Conservation (phyloP, 1,284 basidiomycete species). For the Cryptococcus sp. region DNA sequence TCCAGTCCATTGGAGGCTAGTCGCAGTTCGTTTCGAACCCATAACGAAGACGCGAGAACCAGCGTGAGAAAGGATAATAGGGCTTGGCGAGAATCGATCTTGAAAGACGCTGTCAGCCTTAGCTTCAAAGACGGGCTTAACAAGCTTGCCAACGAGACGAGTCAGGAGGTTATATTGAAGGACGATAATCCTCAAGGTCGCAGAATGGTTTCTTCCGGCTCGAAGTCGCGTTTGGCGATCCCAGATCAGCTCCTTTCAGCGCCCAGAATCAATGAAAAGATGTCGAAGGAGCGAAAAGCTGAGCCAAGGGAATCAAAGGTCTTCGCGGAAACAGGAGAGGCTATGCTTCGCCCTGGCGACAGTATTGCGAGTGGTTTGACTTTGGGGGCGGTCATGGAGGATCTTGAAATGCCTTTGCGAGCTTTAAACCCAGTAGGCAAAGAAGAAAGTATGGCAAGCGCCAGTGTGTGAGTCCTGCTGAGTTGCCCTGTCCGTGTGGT, state of each 20-base stretch:
- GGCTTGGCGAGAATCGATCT: constrained; percentile 21
- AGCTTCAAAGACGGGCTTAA: constrained; percentile 6
- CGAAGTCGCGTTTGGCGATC: constrained; percentile 17
- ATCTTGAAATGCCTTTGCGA: not conserved
- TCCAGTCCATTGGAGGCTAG: constrained; percentile 18
- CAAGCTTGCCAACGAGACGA: constrained; percentile 1
- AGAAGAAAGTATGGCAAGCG: constrained; percentile 18
- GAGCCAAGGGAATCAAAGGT: not conserved
- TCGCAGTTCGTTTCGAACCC: not conserved
- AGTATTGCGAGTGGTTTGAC: constrained; percentile 9
- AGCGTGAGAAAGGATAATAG: constrained; percentile 1
- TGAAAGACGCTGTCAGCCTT: constrained; percentile 13
- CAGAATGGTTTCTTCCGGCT: constrained; percentile 14
- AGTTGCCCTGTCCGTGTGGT: not conserved
- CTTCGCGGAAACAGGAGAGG: constrained; percentile 9
- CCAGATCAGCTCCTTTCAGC: constrained; percentile 16
- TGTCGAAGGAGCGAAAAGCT: not conserved
- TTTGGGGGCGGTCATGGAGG: constrained; percentile 8
- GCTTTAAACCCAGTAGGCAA: constrained; percentile 10
- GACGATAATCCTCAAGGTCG: not conserved
- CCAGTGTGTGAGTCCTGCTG: constrained; percentile 15
- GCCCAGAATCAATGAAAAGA: not conserved
- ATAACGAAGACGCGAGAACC: not conserved
- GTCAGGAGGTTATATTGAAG: not conserved
- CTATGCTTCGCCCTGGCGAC: not conserved